These are phyloP conservation scores for Pilaira anomala DNA, from an alignment of 192 early-diverging fungal genomes.

Conservation along the genomic window DNA sequence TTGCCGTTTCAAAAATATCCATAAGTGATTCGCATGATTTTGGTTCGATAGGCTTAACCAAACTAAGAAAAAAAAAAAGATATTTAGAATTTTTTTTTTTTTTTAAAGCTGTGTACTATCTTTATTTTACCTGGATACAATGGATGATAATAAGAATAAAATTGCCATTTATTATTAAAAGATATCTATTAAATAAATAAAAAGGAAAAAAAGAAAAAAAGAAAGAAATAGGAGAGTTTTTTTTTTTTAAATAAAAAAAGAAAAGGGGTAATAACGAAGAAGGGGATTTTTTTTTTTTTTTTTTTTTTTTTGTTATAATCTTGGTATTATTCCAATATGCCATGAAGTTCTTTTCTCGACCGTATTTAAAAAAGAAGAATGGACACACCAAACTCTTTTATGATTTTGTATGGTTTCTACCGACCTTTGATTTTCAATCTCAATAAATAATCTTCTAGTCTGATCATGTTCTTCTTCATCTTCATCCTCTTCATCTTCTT, in stretches of 20 bases:
- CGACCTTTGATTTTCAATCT: conserved; percentile 19
- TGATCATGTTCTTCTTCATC: conserved; percentile 2
- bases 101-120: no score
- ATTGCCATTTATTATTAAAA: no score
- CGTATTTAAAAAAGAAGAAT: conserved; percentile 1
- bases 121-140: no score
- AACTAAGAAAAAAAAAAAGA: no score
- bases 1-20: conserved; percentile 3
- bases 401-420: conserved; percentile 24
- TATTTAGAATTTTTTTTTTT: no score
- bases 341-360: conserved; percentile 15
- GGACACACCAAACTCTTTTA: conserved; percentile 32
- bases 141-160: no score
- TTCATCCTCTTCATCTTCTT: conserved; percentile 13
- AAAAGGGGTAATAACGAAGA: neutral
- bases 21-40: neutral
- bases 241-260: no score
- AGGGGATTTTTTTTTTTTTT: neutral
- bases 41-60: no score
- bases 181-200: neutral
- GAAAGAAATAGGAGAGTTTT: neutral
- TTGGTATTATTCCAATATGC: conserved; percentile 37
- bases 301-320: conserved; percentile 2
- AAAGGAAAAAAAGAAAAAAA: neutral
- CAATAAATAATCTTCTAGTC: neutral